A percentile compares a stretch with the other conserved stretches of the same genome.
Conservation (phyloP, 306 rosid species). For the Cyclanthera cordifolia region DNA sequence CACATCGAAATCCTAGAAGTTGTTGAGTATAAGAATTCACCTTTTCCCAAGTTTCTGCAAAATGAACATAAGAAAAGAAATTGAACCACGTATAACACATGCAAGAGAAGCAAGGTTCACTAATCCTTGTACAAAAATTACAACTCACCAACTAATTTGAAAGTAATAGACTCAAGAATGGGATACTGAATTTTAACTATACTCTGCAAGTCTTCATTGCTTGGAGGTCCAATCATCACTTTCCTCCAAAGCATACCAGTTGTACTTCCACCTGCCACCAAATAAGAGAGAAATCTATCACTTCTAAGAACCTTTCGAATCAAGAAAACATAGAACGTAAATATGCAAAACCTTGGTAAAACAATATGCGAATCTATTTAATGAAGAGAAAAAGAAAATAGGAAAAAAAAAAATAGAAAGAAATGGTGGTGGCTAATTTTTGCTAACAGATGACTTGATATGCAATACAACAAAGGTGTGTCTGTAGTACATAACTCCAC, state of each 20-base stretch:
- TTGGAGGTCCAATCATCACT: slow-evolving; percentile 53
- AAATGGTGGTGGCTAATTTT: background rate
- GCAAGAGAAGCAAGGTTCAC: background rate
- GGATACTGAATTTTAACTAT: slow-evolving; percentile 53
- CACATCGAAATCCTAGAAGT: slow-evolving; percentile 27
- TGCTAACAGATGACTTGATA: background rate
- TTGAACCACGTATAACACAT: background rate
- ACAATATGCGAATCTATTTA: background rate
- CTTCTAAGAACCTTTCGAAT: background rate
- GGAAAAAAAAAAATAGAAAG: background rate
- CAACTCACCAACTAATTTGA: slow-evolving; percentile 49
- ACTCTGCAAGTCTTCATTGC: slow-evolving; percentile 41
- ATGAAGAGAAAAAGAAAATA: background rate
- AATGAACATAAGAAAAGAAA: background rate
- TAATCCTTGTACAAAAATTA: background rate
- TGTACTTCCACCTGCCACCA: slow-evolving; percentile 47
- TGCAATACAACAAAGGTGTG: background rate
- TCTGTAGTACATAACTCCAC: background rate
- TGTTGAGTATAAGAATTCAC: slow-evolving; percentile 37
- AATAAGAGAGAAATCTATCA: slow-evolving; percentile 4
- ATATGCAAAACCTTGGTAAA: background rate
- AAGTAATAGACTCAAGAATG: slow-evolving; percentile 36
- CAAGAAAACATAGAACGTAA: background rate
- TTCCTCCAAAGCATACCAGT: slow-evolving; percentile 64
- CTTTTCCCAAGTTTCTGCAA: slow-evolving; percentile 60